Evolutionary conservation across 345 rosid species (phyloP).

Genomic region (Eutrema yunnanense): DNA sequence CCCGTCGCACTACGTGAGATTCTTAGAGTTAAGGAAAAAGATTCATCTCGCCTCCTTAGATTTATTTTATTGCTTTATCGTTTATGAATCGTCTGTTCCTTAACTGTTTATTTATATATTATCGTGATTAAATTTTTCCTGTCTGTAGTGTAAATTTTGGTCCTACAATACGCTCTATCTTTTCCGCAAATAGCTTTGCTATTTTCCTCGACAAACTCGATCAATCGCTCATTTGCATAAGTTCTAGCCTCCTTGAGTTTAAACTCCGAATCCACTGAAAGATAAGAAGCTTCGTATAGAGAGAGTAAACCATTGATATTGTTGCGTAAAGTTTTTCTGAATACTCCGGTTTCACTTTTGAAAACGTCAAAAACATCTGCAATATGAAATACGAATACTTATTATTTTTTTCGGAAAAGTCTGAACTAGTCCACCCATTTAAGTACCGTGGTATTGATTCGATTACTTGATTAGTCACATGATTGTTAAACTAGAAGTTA

Average conservation of each 20-base stretch:
- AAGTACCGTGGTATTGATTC: neutral
- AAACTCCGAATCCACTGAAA: conserved; percentile 6
- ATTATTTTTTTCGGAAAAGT: neutral
- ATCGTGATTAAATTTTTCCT: too few species aligned
- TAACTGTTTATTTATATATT: too few species aligned
- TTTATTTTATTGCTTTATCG: too few species aligned
- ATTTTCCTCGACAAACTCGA: neutral
- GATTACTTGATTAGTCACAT: neutral
- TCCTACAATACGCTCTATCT: neutral
- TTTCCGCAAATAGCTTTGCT: neutral
- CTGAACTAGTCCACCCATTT: neutral
- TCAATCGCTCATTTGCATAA: conserved; percentile 16
- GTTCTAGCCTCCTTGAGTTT: conserved; percentile 20
- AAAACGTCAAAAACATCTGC: conserved; percentile 28
- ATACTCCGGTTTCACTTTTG: neutral
- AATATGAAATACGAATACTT: neutral
- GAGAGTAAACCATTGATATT: conserved; percentile 23
- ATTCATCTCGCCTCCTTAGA: too few species aligned
- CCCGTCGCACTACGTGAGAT: too few species aligned
- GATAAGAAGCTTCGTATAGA: conserved; percentile 31
- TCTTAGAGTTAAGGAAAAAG: too few species aligned
- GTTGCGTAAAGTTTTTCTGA: neutral
- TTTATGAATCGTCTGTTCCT: too few species aligned
- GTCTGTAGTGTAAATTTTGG: too few species aligned
- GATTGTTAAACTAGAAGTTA: neutral